Evolutionary conservation across 2,329 filamentous ascomycete species (phyloP).

Genomic region (Penicillium sp.): DNA sequence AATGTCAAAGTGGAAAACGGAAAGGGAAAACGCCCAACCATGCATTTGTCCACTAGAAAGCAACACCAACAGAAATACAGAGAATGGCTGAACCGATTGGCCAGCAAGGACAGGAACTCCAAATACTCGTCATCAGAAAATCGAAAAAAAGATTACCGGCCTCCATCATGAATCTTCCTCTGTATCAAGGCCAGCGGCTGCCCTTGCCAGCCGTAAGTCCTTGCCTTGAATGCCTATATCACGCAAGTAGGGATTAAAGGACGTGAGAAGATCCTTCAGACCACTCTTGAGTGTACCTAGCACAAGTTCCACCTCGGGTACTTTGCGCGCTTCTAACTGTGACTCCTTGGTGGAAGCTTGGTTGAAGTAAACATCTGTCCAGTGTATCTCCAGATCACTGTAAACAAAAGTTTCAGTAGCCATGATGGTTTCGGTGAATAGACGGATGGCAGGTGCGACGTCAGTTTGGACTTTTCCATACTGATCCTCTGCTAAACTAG

Average conservation of each 20-base stretch:
- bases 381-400: slow-evolving; percentile 54
- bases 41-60: slow-evolving; percentile 24
- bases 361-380: slow-evolving; percentile 65
- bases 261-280: slow-evolving; percentile 59
- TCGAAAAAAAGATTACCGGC: slow-evolving; percentile 4
- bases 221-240: slow-evolving; percentile 63
- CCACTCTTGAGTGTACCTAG: slow-evolving; percentile 59
- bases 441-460: slow-evolving; percentile 66
- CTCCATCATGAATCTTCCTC: slow-evolving; percentile 17
- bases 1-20: too few relatives aligned
- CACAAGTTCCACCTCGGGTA: slow-evolving; percentile 65
- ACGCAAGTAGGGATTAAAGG: slow-evolving; percentile 68
- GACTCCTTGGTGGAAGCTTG: slow-evolving; percentile 30
- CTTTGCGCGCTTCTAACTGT: slow-evolving; percentile 35
- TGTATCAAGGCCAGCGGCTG: slow-evolving; percentile 46
- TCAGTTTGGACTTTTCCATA: slow-evolving; percentile 83
- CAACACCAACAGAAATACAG: slow-evolving; percentile 12
- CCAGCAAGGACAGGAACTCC: background rate
- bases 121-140: slow-evolving; percentile 10
- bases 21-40: slow-evolving; percentile 28
- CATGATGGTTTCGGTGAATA: slow-evolving; percentile 62
- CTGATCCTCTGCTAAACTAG: slow-evolving; percentile 71
- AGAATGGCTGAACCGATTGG: slow-evolving; percentile 7
- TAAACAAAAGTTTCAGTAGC: slow-evolving; percentile 63
- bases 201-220: slow-evolving; percentile 68